Evolutionary conservation across 2,329 filamentous ascomycete species (phyloP).

Genomic region (Myriosclerotinia duriaeana): DNA sequence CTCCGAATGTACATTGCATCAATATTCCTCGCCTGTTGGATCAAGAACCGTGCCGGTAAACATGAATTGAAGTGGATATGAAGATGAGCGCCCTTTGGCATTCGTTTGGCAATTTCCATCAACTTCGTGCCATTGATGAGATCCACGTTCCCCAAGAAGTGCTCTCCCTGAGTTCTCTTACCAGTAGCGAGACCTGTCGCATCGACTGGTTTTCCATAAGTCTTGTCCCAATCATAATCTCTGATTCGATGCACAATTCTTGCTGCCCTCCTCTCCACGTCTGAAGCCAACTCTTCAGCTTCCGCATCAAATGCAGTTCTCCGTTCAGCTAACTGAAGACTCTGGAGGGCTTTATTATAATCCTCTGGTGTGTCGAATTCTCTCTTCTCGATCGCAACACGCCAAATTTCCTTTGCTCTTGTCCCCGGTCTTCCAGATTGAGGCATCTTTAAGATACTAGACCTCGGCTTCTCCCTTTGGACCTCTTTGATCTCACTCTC

Average conservation of each 20-base stretch:
- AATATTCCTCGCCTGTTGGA: conserved; percentile 55
- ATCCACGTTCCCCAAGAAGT: conserved; percentile 57
- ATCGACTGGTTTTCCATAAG: conserved; percentile 32
- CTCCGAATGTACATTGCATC: conserved; percentile 69
- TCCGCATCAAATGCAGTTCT: conserved; percentile 38
- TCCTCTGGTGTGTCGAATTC: conserved; percentile 29
- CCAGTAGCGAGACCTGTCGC: conserved; percentile 28
- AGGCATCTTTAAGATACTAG: conserved; percentile 37
- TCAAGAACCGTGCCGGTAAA: conserved; percentile 58
- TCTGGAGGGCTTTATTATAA: conserved; percentile 32
- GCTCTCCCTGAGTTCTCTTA: conserved; percentile 47
- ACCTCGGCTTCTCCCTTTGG: conserved; percentile 24
- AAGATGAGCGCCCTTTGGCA: conserved; percentile 72
- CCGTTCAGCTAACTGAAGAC: conserved; percentile 34
- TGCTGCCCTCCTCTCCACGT: conserved; percentile 36
- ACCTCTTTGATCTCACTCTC: conserved; percentile 31
- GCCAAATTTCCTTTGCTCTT: conserved; percentile 27
- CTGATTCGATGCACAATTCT: conserved; percentile 37
- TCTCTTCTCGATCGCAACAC: conserved; percentile 24
- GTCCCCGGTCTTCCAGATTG: conserved; percentile 26
- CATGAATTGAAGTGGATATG: conserved; percentile 81
- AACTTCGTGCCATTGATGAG: conserved; percentile 57
- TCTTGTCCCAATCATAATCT: conserved; percentile 36
- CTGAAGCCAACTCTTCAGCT: conserved; percentile 29
- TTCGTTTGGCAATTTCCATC: conserved; percentile 53